Percentiles rank a stretch among this genome's conserved stretches.
phyloP scores from a whole-genome alignment of 208 protist species.

The Leishmania martiniquensis region DNA sequence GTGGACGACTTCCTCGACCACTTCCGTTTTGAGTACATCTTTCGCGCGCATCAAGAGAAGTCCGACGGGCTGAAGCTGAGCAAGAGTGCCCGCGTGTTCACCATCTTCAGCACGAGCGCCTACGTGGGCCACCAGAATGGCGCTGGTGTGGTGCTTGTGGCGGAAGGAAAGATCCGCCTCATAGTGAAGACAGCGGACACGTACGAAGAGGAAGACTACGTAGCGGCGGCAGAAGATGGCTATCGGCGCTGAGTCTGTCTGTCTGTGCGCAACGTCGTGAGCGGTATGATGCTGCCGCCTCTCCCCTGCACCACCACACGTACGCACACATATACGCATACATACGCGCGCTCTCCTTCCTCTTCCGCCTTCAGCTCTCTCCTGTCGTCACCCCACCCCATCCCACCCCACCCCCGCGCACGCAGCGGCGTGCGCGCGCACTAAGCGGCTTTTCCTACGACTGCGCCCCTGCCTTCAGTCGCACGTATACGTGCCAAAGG shows the following conservation, averaged over 20 bases:
- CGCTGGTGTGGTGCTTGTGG: conserved; percentile 90
- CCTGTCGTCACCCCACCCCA: not conserved
- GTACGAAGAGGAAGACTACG: conserved; percentile 55
- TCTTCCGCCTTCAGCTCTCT: not conserved
- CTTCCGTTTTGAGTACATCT: conserved; percentile 92
- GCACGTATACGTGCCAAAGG: not conserved
- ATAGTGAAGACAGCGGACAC: conserved; percentile 91
- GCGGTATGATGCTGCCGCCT: not conserved
- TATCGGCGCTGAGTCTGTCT: conserved; percentile 18
- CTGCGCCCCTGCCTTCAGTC: not conserved
- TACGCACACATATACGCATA: not conserved
- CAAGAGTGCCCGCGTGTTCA: conserved; percentile 90
- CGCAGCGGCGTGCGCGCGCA: too few relatives aligned
- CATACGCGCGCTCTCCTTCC: not conserved
- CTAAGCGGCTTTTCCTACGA: not conserved
- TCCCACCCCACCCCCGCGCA: not conserved
- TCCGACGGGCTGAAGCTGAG: conserved; percentile 92
- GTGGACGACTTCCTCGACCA: conserved; percentile 90
- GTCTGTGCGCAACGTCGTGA: not conserved
- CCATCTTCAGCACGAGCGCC: conserved; percentile 94
- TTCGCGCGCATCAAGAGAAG: conserved; percentile 94
- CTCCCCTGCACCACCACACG: not conserved
- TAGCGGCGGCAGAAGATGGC: conserved; percentile 35
- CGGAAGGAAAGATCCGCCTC: conserved; percentile 87
- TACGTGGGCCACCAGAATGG: conserved; percentile 94